Evolutionary conservation across 495 filamentous ascomycete species (phyloP), one percentile per base, ranked within the genome.

Genomic region (Talaromyces adpressus): DNA sequence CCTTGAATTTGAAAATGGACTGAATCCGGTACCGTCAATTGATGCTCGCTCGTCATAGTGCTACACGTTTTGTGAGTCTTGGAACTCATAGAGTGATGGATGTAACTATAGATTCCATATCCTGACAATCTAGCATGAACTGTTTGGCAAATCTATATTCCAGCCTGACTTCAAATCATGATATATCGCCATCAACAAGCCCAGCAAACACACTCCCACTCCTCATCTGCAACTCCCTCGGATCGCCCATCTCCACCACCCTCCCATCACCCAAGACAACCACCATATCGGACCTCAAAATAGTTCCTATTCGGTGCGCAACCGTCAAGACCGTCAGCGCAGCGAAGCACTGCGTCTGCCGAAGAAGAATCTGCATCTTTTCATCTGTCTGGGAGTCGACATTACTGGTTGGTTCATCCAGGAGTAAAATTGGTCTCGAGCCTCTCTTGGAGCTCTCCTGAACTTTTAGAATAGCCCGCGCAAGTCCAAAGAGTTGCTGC

Each of bases 401-500:
- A 51, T 62, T 77, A 72, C 74, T 77, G 8, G 76, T 79, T 4
- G 72, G 69, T 65, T 81, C 78, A 65, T 79, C 78, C 1, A 81
- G 61, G n/a, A 80, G 69, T 18, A 79, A 22, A 8, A 81, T 71
- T 3, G 65, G 73, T 41, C 36, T 41, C 14, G 36, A 41, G 36
- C 36, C 14, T 41, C 36, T 41, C 36, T 16, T 41, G 36, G 73
- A 71, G 32, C 41, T 69, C 52, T 77, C 69, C 12, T 53, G 49
- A 1, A 53, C 49, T 25, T 53, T 53, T 9, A 60, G 18, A 3
- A 88, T 67, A 1, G 82, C 85, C 4, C 84, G 74, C 2, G 79
- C 84, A 11, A 89, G 72, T 62, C 77, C 79, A 45, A 87, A 79
- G 0, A 89, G 73, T 72, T 88, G 85, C 54, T 73, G 75, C 67